Conservation (phyloP, 257 asterid genomes). For the Solanum neorickii region DNA sequence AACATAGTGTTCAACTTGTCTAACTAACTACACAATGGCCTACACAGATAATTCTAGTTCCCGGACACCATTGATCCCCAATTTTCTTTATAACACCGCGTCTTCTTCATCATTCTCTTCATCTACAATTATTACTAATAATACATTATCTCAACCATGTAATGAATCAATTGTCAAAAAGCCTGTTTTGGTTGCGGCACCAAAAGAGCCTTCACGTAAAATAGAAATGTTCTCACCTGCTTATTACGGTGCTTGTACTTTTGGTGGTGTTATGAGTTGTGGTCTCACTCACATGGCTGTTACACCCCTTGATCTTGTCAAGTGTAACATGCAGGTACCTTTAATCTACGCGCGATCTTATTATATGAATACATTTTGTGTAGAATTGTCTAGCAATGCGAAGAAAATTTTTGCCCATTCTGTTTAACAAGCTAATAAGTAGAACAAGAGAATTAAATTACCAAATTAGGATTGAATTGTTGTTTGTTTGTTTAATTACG, state of each 20-base stretch:
- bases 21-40: constrained; percentile 1
- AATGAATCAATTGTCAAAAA: constrained; percentile 1
- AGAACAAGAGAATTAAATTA: not conserved
- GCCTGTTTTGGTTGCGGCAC: constrained; percentile 37
- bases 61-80: constrained; percentile 14
- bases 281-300: constrained; percentile 71
- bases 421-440: not conserved
- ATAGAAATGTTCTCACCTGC: constrained; percentile 66
- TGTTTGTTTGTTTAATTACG: not conserved
- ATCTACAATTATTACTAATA: not conserved
- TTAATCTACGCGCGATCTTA: not conserved
- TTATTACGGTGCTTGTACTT: constrained; percentile 49
- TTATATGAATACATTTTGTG: not conserved
- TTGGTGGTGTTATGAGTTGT: constrained; percentile 54
- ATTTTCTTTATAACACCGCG: constrained; percentile 11
- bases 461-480: not conserved
- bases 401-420: not conserved
- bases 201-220: constrained; percentile 38
- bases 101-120: not conserved
- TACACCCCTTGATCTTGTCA: constrained; percentile 84
- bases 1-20: not conserved
- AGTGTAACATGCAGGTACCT: constrained; percentile 85
- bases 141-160: not conserved
- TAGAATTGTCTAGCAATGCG: not conserved
- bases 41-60: constrained; percentile 2